Conservation (phyloP, 1,139 yeast species). For the Suhomyces anneliseae region DNA sequence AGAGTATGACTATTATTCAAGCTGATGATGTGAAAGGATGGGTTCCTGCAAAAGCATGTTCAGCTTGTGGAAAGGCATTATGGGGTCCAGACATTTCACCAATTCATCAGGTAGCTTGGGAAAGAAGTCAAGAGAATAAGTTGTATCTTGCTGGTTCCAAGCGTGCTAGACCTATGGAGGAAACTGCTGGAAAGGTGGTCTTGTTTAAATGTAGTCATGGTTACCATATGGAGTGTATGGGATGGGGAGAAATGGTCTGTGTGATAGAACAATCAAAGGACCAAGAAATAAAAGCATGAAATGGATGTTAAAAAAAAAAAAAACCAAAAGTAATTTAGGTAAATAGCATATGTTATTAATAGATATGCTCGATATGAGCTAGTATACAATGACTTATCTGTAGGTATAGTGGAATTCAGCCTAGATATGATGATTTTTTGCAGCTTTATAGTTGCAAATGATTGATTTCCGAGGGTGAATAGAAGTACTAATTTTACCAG, state of each 20-base stretch:
- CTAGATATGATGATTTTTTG: no score
- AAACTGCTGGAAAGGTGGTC: constrained; percentile 20
- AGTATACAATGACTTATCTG: no score
- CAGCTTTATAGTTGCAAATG: no score
- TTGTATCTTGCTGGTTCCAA: constrained; percentile 8
- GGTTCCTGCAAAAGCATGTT: constrained; percentile 58
- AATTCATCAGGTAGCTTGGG: constrained; percentile 50
- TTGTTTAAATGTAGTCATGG: constrained; percentile 56
- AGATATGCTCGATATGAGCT: no score
- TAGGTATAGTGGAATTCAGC: no score
- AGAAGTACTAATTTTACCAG: no score
- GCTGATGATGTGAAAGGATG: constrained; percentile 55
- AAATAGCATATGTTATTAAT: no score
- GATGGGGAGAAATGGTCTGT: constrained; percentile 12
- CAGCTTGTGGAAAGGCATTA: constrained; percentile 65
- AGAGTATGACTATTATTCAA: constrained; percentile 41
- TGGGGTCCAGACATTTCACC: constrained; percentile 61
- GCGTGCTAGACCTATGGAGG: constrained; percentile 7
- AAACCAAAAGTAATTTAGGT: no score
- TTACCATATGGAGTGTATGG: constrained; percentile 64
- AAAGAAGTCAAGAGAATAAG: constrained; percentile 27
- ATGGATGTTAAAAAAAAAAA: background rate
- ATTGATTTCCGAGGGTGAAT: no score
- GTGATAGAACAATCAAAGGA: constrained; percentile 4
- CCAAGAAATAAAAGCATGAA: background rate